These are phyloP conservation scores for Saprolegnia parasitica DNA, from an alignment of 352 stramenopile genomes.

Conservation along the genomic window DNA sequence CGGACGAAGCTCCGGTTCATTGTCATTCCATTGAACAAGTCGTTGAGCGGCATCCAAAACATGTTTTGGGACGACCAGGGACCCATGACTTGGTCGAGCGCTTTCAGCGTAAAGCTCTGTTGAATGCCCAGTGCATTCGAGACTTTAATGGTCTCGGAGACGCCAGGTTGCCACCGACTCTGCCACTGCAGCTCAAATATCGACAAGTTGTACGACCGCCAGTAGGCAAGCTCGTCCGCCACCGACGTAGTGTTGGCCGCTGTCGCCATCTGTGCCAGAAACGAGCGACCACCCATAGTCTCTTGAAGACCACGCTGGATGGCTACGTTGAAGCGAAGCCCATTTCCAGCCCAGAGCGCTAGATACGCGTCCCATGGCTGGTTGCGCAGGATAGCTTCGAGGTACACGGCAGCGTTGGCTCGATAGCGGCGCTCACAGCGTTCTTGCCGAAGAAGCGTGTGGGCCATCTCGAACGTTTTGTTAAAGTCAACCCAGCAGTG, in stretches of 20 bases:
- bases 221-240: constrained; percentile 8
- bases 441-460: constrained; percentile 1
- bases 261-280: not conserved
- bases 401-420: constrained; percentile 11
- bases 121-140: constrained; percentile 9
- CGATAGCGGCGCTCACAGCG: not conserved
- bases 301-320: constrained; percentile 8
- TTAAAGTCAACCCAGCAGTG: constrained; percentile 28
- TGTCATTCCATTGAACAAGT: constrained; percentile 8
- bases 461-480: constrained; percentile 18
- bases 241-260: not conserved
- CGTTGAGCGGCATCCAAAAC: constrained; percentile 8
- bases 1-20: constrained; percentile 13
- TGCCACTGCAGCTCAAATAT: constrained; percentile 20
- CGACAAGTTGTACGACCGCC: not conserved
- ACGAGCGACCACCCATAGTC: not conserved
- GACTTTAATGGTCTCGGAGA: not conserved
- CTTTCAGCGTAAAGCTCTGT: not conserved
- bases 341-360: not conserved
- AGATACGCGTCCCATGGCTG: not conserved
- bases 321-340: not conserved
- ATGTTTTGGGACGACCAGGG: constrained; percentile 3
- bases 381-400: constrained; percentile 15
- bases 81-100: constrained; percentile 5
- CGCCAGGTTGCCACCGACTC: not conserved